Evolutionary conservation across 2,329 filamentous ascomycete species (phyloP), one percentile per base, ranked within the genome.

Genomic region (Nannizziopsis arthrosporioides): DNA sequence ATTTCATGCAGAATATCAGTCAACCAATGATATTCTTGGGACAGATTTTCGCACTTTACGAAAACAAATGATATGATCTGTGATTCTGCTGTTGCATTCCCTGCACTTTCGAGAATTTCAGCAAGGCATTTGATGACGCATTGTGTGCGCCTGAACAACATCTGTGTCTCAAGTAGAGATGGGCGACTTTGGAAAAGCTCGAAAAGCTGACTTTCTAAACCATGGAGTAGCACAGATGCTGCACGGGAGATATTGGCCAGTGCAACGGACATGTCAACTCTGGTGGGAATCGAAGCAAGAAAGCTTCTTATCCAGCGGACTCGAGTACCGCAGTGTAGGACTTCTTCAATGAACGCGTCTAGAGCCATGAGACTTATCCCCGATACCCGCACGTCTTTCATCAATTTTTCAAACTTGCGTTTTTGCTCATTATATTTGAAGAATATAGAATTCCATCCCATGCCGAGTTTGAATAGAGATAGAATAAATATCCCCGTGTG

Each of bases 1-100:
- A 90, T 72, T 52, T 86, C 78, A 12, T 80, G 75, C 58, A 86
- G 74, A 30, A 85, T 73, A 17, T 76, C 72, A 15, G 77, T 75
- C 17, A 88, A 64, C 50, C 78, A 75, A 10, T 70, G 68, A 43
- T 80, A 77, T 30, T 75, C 74, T 54, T 84, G 76, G 50, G 87
- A 81, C 4, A 80, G 73, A 9, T 77, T 67, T 44, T 80, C 77
- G 1, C 80, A 76, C 52, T 79, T 75, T 22, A 75, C 67, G 53
- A 82, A 82, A 1, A 84, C 68, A 17, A 73, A 64, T 0, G 80
- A 78, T 1, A 86, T 65, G 18, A 83, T 69, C 18, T 76, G 69
- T 48, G 82, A 78, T 51, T 86, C 82, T 3, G 60, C 73, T 43
- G 56, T 68, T 40, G 60, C 66, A 50, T 39, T 73, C 69, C 51